phyloP scores from a whole-genome alignment of 2,329 filamentous ascomycete species.

The Diaporthe helianthi region DNA sequence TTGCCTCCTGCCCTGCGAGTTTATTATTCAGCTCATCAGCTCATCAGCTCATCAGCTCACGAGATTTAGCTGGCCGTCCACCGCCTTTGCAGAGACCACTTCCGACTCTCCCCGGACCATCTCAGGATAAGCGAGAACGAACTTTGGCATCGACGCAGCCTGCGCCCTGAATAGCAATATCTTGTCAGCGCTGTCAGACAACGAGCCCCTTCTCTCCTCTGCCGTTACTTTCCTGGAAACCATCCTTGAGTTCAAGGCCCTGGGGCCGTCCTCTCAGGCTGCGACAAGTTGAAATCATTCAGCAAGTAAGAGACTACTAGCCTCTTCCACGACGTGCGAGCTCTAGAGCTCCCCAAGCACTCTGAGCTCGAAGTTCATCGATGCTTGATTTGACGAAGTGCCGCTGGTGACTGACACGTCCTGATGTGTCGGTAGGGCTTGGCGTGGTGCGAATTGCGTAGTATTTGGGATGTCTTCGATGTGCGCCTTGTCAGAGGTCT shows the following conservation, averaged over 20 bases:
- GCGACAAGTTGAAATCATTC: not conserved
- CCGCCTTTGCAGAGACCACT: conserved; percentile 1
- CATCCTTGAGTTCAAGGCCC: not conserved
- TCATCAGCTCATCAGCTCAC: not conserved
- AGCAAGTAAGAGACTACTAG: not conserved
- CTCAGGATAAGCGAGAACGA: not conserved
- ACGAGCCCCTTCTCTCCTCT: not conserved
- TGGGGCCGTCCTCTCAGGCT: no score
- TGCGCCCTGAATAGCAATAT: not conserved
- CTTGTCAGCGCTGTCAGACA: conserved; percentile 7
- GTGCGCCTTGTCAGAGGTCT: conserved; percentile 2
- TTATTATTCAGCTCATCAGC: not conserved
- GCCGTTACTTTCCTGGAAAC: not conserved
- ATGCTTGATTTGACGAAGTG: not conserved
- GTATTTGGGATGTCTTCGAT: conserved; percentile 3
- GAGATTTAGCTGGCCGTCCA: not conserved
- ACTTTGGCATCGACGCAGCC: not conserved
- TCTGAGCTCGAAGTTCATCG: not conserved
- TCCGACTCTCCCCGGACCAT: conserved; percentile 3
- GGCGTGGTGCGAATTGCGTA: not conserved
- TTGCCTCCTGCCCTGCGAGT: not conserved
- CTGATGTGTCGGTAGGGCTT: not conserved
- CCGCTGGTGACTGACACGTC: not conserved
- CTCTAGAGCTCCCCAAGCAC: not conserved
- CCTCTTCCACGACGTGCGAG: not conserved